Conservation (phyloP, 108 stramenopile species). For the Epipyxis sp. region DNA sequence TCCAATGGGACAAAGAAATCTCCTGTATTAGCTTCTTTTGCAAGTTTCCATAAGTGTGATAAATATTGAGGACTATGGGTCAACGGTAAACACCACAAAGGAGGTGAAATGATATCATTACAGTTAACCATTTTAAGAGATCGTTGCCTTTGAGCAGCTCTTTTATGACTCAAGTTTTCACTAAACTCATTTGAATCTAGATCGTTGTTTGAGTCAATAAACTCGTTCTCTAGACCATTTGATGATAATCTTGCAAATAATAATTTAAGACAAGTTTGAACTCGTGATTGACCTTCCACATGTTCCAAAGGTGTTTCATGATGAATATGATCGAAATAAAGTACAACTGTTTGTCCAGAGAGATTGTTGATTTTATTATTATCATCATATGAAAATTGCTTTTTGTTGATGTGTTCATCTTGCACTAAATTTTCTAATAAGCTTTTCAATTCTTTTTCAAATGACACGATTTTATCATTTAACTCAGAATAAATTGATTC, state of each 20-base stretch:
- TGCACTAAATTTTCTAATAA: not conserved
- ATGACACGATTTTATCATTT: not conserved
- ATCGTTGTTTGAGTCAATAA: no score
- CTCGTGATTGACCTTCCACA: slow-evolving; percentile 1
- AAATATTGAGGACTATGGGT: slow-evolving; percentile 15
- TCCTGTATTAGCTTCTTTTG: slow-evolving; percentile 1
- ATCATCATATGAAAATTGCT: not conserved
- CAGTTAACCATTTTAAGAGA: not conserved
- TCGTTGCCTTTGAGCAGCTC: not conserved
- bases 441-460: not conserved
- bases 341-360: not conserved
- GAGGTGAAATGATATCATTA: not conserved
- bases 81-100: not conserved
- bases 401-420: not conserved
- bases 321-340: not conserved
- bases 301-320: slow-evolving; percentile 5
- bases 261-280: not conserved
- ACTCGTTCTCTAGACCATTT: no score
- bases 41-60: not conserved
- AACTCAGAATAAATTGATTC: not conserved
- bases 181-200: no score
- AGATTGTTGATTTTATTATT: not conserved
- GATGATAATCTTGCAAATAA: not conserved
- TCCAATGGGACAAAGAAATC: slow-evolving; percentile 16
- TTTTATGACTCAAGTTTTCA: no score